Base-by-base conservation (phyloP, 2,329 filamentous ascomycete species). In the Ascochyta fabae region DNA sequence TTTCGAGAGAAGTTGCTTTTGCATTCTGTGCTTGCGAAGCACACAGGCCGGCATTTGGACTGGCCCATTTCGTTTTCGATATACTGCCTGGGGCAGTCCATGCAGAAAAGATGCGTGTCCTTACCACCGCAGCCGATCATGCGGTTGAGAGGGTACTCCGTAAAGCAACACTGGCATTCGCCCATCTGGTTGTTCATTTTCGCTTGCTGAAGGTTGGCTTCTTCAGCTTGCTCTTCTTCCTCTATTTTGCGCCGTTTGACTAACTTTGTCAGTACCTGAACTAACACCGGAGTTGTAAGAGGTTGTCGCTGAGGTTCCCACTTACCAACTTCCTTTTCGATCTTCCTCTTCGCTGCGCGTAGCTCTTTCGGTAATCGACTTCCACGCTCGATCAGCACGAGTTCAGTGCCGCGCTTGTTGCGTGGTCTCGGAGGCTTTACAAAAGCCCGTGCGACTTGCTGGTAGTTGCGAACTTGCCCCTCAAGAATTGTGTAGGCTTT, bases 91-190 rank as follows among this genome's bases (percentile, higher is more conserved):
- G 87, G 82, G 68, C 92, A 96, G 1, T 77, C 75, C 42, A 80
- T 79, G 72, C 92, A 96, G 72, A 94, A 93, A 68, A 83, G 84
- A 63, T 93, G 90, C 1, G 76, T 61, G 0, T 70, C 64, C 0
- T 83, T 79, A 15, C 82, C 86, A 46, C 85, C 76, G 71, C 92
- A 96, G 60, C 84, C 79, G 1, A 91, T 82, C 78, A 91, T 86
- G 43, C 86, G 83, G 62, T 90, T 90, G 41, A 86, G 73, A 2
- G 89, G 82, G 45, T 81, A 80, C 4, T 92, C 86, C 6, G 80
- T 79, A 66, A 84, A 95, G 73, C 92, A 96, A 67, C 90, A 92
- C 39, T 81, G 83, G 64, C 78, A 96, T 62, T 94, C 90, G 10
- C 80, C 74, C 36, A 88, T 78, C 16, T 83, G 80, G 0, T 86